These are phyloP conservation scores for Nicotiana obtusifolia DNA, from an alignment of 257 asterid species.

Conservation along the genomic window DNA sequence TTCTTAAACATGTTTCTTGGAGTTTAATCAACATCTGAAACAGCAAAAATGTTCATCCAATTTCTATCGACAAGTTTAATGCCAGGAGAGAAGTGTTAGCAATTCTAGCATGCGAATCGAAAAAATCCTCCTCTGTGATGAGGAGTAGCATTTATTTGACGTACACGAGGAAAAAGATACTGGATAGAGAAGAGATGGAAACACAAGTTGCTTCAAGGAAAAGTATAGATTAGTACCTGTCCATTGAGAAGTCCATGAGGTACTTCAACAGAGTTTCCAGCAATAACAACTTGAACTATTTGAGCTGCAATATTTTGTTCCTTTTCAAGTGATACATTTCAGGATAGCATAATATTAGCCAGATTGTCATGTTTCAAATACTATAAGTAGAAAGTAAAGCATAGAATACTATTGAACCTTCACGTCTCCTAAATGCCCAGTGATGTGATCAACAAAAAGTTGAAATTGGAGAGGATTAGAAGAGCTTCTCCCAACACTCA, in stretches of 20 bases:
- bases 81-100: neutral
- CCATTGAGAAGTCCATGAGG: conserved; percentile 76
- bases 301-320: conserved; percentile 82
- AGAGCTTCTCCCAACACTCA: conserved; percentile 70
- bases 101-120: neutral
- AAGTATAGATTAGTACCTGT: conserved; percentile 51
- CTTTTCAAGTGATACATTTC: conserved; percentile 35
- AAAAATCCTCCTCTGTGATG: neutral
- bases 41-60: neutral
- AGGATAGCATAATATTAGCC: conserved; percentile 16
- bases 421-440: conserved; percentile 97
- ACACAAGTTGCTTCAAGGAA: neutral
- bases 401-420: conserved; percentile 40
- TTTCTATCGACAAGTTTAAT: neutral
- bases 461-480: conserved; percentile 87
- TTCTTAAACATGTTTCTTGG: neutral
- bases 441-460: conserved; percentile 90
- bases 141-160: neutral
- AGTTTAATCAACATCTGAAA: neutral
- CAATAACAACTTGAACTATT: conserved; percentile 83
- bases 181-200: neutral
- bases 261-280: conserved; percentile 82
- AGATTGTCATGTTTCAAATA: conserved; percentile 10
- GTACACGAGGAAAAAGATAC: neutral
- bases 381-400: conserved; percentile 4